Percentiles rank a stretch among this genome's conserved stretches.
Evolutionary conservation across 208 protist species (phyloP).

Genomic region (Angomonas ambiguus): DNA sequence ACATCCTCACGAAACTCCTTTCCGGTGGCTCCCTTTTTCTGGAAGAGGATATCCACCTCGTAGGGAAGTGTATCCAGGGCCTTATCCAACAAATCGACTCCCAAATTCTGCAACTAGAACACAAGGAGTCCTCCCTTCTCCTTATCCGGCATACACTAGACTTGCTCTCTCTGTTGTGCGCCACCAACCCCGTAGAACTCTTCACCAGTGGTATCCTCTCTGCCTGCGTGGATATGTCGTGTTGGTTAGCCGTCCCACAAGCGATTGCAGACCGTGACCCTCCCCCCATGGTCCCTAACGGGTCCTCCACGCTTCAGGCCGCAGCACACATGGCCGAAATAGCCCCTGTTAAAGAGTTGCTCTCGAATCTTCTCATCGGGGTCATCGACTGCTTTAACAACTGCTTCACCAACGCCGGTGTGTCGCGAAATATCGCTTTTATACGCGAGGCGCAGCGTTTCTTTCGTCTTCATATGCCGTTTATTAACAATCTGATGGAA

Average conservation of each 20-base stretch:
- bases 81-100: not conserved
- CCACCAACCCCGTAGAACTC: slow-evolving; percentile 51
- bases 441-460: not conserved
- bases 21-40: not conserved
- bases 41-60: not conserved
- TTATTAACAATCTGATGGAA: not conserved
- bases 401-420: not conserved
- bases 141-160: slow-evolving; percentile 58
- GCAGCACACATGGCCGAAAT: not conserved
- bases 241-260: slow-evolving; percentile 54
- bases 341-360: not conserved
- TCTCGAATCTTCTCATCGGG: not conserved
- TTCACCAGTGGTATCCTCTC: slow-evolving; percentile 45
- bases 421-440: not conserved
- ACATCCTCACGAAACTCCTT: not conserved
- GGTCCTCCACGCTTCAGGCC: not conserved
- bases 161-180: slow-evolving; percentile 48
- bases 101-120: not conserved
- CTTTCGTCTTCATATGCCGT: not conserved
- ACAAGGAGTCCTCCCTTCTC: slow-evolving; percentile 19
- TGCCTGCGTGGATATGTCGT: slow-evolving; percentile 54
- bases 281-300: not conserved
- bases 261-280: slow-evolving; percentile 48
- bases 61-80: not conserved
- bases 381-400: not conserved